Evolutionary conservation across 352 stramenopile genomes (phyloP).

Genomic region (Globisporangium mamillatum): DNA sequence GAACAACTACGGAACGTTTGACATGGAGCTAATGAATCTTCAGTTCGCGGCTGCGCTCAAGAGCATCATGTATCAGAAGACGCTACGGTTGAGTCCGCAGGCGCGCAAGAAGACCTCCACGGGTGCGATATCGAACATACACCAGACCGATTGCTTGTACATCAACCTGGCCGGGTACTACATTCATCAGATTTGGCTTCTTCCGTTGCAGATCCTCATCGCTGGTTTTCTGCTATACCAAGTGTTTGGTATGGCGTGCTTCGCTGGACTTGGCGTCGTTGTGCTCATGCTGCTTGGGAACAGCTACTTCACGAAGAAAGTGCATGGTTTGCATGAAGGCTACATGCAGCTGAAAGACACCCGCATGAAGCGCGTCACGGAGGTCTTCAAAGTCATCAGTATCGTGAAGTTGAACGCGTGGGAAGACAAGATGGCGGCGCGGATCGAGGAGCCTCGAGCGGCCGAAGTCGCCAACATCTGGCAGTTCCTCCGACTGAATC

Average conservation of each 20-base stretch:
- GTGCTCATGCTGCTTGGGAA: slow-evolving; percentile 34
- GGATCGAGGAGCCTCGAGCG: neutral
- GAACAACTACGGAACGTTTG: slow-evolving; percentile 47
- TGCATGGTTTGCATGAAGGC: neutral
- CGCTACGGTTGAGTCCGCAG: slow-evolving; percentile 39
- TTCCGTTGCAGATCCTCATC: slow-evolving; percentile 47
- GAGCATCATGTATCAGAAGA: slow-evolving; percentile 53
- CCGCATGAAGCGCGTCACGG: neutral
- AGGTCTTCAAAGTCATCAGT: neutral
- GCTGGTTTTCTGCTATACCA: slow-evolving; percentile 46
- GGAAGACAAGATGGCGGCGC: neutral
- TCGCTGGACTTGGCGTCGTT: slow-evolving; percentile 42
- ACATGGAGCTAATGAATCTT: slow-evolving; percentile 50
- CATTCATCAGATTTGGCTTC: slow-evolving; percentile 64
- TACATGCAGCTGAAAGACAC: neutral
- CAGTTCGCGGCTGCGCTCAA: slow-evolving; percentile 51
- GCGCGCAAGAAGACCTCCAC: slow-evolving; percentile 44
- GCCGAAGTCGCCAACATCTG: neutral
- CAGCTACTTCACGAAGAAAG: slow-evolving; percentile 26
- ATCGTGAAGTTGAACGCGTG: neutral
- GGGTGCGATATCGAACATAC: slow-evolving; percentile 60
- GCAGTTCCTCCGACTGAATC: neutral
- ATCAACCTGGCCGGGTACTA: slow-evolving; percentile 38
- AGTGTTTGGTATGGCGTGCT: slow-evolving; percentile 32
- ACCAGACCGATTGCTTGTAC: slow-evolving; percentile 50